phyloP scores from a whole-genome alignment of 306 rosid species.

The Astragalus glycyphyllos region DNA sequence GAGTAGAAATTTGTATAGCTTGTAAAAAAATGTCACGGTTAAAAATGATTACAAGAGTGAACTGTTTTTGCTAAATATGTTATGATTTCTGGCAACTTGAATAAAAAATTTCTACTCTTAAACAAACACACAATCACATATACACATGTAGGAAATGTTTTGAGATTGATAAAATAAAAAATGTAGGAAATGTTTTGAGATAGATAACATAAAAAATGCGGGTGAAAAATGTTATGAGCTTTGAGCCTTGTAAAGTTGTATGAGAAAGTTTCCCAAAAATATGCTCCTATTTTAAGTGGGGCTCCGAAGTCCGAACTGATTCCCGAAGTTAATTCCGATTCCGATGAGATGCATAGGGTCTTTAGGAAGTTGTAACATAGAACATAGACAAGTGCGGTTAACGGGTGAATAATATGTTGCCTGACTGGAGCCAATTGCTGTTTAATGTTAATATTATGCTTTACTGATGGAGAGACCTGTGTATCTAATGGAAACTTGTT shows the following conservation, averaged over 20 bases:
- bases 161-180: neutral
- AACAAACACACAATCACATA: neutral
- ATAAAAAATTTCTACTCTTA: neutral
- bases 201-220: neutral
- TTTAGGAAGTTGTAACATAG: slow-evolving; percentile 23
- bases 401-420: neutral
- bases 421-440: neutral
- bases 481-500: slow-evolving; percentile 5
- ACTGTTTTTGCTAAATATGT: neutral
- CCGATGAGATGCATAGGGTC: slow-evolving; percentile 15
- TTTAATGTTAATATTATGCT: slow-evolving; percentile 9
- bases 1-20: slow-evolving; percentile 14
- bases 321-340: neutral
- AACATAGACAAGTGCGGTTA: neutral
- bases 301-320: neutral
- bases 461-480: slow-evolving; percentile 1
- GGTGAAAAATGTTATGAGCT: neutral
- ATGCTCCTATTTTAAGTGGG: slow-evolving; percentile 5
- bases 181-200: neutral
- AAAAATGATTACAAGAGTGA: neutral
- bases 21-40: neutral
- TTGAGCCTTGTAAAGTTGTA: neutral
- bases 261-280: neutral
- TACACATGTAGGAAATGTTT: neutral
- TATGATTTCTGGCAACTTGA: slow-evolving; percentile 8